Evolutionary conservation across 2,329 filamentous ascomycete species (phyloP), one percentile per base, ranked within the genome.

Genomic region (Epichloe sylvatica): DNA sequence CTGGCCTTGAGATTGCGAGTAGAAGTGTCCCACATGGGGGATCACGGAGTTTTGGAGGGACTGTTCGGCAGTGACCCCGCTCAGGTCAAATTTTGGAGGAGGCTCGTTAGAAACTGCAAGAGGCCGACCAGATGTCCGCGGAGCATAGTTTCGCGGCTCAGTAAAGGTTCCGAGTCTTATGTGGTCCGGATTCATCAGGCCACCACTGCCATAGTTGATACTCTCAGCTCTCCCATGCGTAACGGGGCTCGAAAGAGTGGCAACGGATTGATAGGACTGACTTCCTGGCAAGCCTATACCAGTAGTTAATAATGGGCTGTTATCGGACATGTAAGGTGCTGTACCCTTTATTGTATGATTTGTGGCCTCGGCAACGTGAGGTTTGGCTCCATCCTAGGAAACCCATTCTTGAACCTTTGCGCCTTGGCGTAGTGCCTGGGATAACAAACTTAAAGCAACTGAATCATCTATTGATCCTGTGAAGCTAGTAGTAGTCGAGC

Each of bases 71-170:
- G 40, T 17, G 17, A 17, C 44, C 21, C 44, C 12, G 19, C 46
- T 49, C 6, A 65, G 49, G n/a, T 61, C 59, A 49, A 70, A 70
- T 21, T 61, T 67, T 3, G 70, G 70, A 11, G 69, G 68, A 13
- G 67, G 63, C 35, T 60, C 55, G 30, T 52, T 55, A 4, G 53
- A 51, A 35, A 55, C 19, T 12, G 55, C 40, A 8, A 49, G 50
- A 6, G 59, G 52, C n/a, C 57, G 55, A 0, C 57, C 60, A 30
- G 59, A 53, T 6, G 62, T 61, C 5, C 65, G 62, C 4, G 69
- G 68, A 1, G 67, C 66, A 52, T 69, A 70, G 57, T 66, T 69
- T 49, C 67, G 65, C 2, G 70, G 69, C 56, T 71, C 70, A 0
- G 67, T 69, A 45, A 64, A 58, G 36, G 54, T 56, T 3, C 58